These are phyloP conservation scores for Fusarium floridanum DNA, from an alignment of 2,329 filamentous ascomycete species.

Conservation along the genomic window DNA sequence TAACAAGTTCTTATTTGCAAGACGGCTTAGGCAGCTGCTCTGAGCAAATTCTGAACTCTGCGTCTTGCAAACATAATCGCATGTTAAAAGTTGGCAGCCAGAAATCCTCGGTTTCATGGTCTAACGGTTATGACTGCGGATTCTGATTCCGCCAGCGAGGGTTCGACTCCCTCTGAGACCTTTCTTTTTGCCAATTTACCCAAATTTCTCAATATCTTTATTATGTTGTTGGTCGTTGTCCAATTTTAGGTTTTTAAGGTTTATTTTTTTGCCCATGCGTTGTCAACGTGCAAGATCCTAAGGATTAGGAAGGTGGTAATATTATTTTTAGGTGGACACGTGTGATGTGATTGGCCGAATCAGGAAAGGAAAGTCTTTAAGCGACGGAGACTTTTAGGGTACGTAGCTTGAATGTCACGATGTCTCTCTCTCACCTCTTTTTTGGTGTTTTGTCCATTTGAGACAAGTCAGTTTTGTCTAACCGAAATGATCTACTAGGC, in stretches of 20 bases:
- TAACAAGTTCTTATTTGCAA: neutral
- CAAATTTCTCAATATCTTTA: neutral
- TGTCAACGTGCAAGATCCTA: neutral
- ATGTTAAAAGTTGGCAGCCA: neutral
- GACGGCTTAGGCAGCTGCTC: neutral
- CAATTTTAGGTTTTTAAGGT: neutral
- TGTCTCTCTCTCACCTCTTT: neutral
- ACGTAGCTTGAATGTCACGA: constrained; percentile 3
- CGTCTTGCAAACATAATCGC: neutral
- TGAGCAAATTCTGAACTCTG: too few relatives aligned
- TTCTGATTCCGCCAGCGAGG: constrained; percentile 41
- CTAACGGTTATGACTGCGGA: constrained; percentile 42
- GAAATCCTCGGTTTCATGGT: constrained; percentile 30
- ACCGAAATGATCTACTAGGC: constrained; percentile 1
- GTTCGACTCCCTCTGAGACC: constrained; percentile 39
- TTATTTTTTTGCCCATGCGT: neutral
- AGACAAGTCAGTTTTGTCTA: neutral
- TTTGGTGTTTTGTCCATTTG: neutral
- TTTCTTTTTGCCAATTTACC: constrained; percentile 19
- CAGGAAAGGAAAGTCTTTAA: neutral
- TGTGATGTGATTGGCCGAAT: neutral
- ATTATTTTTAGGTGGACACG: neutral
- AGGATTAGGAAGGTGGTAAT: neutral
- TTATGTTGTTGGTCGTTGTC: neutral
- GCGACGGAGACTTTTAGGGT: neutral